Evolutionary conservation across 164 flowering plant genomes (phyloP).

Genomic region (Platanus orientalis): DNA sequence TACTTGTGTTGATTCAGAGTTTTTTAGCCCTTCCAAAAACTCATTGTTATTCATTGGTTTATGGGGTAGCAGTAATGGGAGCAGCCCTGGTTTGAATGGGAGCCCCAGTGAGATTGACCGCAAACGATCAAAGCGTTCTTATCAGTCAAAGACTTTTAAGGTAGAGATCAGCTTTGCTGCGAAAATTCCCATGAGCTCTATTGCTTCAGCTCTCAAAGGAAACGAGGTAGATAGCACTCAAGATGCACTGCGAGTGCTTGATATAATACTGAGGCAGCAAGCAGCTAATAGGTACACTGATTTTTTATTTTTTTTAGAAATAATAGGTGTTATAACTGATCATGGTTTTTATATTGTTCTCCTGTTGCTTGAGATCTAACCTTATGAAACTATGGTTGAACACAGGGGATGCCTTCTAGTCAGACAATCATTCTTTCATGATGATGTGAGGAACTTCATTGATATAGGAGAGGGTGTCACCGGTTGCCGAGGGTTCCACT

Average conservation of each 20-base stretch:
- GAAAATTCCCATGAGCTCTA: constrained; percentile 47
- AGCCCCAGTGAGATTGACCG: constrained; percentile 30
- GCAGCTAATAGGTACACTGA: constrained; percentile 54
- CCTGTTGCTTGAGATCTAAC: not conserved
- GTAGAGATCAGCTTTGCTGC: constrained; percentile 56
- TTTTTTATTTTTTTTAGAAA: constrained; percentile 6
- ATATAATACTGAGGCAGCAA: constrained; percentile 64
- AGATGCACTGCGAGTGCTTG: constrained; percentile 71
- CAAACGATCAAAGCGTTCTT: constrained; percentile 49
- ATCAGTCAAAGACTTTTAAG: constrained; percentile 40
- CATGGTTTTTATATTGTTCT: not conserved
- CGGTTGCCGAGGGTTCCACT: constrained; percentile 61
- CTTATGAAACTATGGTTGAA: constrained; percentile 12
- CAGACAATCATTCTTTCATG: constrained; percentile 73
- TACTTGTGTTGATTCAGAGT: not conserved
- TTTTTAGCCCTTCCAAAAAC: not conserved
- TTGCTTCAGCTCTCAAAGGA: constrained; percentile 45
- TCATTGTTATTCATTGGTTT: not conserved
- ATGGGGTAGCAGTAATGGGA: constrained; percentile 23
- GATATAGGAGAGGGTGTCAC: constrained; percentile 75
- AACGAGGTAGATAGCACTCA: constrained; percentile 35
- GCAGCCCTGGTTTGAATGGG: constrained; percentile 26
- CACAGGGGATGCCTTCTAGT: constrained; percentile 77
- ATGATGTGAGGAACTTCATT: constrained; percentile 45
- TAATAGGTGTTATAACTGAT: too few relatives aligned